Percentiles rank a stretch among this genome's conserved stretches.
Conservation (phyloP, 306 rosid species). For the Lathyrus sativus region DNA sequence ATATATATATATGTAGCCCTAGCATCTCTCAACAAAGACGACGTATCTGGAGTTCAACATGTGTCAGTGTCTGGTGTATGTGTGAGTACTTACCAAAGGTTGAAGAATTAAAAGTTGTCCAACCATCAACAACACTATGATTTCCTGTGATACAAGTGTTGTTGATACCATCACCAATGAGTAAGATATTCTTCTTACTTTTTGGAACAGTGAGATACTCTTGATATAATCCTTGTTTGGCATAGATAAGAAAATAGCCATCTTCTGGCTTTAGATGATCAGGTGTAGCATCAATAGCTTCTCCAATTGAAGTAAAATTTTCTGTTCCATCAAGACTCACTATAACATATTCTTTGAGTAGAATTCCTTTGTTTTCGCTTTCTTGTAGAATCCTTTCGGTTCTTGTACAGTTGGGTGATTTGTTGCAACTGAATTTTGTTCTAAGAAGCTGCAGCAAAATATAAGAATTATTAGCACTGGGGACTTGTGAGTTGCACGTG, state of each 20-base stretch:
- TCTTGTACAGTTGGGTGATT: slow-evolving; percentile 38
- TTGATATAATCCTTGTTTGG: slow-evolving; percentile 55
- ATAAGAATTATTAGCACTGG: too few relatives aligned
- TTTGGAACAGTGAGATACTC: slow-evolving; percentile 57
- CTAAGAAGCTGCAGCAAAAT: slow-evolving; percentile 50
- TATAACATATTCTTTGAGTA: slow-evolving; percentile 41
- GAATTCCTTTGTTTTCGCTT: slow-evolving; percentile 49
- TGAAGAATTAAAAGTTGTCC: slow-evolving; percentile 76
- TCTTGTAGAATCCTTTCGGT: slow-evolving; percentile 50
- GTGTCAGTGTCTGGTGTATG: not conserved
- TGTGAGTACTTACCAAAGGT: slow-evolving; percentile 60
- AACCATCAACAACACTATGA: slow-evolving; percentile 63
- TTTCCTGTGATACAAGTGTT: slow-evolving; percentile 72
- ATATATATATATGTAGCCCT: not conserved
- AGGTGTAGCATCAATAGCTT: slow-evolving; percentile 65
- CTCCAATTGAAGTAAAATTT: slow-evolving; percentile 73
- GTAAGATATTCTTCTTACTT: slow-evolving; percentile 57
- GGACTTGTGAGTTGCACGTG: slow-evolving; percentile 10
- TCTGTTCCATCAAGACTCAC: slow-evolving; percentile 57
- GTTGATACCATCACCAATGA: slow-evolving; percentile 82
- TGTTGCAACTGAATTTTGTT: slow-evolving; percentile 38
- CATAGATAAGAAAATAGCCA: slow-evolving; percentile 71
- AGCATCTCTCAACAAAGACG: not conserved
- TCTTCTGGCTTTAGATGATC: slow-evolving; percentile 48
- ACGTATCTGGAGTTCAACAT: not conserved